Evolutionary conservation across 805 yeast species (phyloP).

Genomic region (Zygoascus biomembranicola): DNA sequence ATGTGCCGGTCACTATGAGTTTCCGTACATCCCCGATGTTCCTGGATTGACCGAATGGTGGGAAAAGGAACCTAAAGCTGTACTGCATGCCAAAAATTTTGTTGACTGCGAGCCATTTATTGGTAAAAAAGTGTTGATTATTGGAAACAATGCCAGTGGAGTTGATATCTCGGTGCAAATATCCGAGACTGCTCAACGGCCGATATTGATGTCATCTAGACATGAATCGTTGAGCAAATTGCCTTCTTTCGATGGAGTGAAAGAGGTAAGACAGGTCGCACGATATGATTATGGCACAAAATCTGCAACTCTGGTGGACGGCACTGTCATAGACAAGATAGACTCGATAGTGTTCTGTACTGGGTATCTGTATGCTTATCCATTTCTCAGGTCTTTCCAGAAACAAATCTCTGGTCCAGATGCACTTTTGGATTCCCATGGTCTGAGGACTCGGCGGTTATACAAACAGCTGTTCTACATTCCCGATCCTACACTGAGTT

Average conservation of each 20-base stretch:
- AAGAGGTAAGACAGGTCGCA: not conserved
- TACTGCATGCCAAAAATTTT: conserved; percentile 3
- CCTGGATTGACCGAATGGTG: conserved; percentile 4
- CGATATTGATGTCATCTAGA: conserved; percentile 4
- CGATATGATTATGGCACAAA: not conserved
- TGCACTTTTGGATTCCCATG: not conserved
- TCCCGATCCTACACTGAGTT: conserved; percentile 54
- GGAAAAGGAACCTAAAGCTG: not conserved
- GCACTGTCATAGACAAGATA: not conserved
- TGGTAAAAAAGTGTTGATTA: conserved; percentile 5
- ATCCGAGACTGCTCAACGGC: conserved; percentile 2
- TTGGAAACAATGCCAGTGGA: conserved; percentile 8
- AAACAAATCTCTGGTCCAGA: not conserved
- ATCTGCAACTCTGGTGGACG: conserved; percentile 3
- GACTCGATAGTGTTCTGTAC: conserved; percentile 8
- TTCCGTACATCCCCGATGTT: conserved; percentile 5
- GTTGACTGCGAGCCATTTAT: not conserved
- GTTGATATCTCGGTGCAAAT: conserved; percentile 5
- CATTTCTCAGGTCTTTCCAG: conserved; percentile 3
- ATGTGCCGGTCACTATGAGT: conserved; percentile 6
- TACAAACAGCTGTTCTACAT: conserved; percentile 33
- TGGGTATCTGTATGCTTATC: conserved; percentile 8
- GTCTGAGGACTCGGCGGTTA: conserved; percentile 3
- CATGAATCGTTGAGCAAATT: not conserved
- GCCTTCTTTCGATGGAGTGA: not conserved